Evolutionary conservation across 257 asterid species (phyloP), one percentile per base, ranked within the genome.

Genomic region (Salvia rosmarinus): DNA sequence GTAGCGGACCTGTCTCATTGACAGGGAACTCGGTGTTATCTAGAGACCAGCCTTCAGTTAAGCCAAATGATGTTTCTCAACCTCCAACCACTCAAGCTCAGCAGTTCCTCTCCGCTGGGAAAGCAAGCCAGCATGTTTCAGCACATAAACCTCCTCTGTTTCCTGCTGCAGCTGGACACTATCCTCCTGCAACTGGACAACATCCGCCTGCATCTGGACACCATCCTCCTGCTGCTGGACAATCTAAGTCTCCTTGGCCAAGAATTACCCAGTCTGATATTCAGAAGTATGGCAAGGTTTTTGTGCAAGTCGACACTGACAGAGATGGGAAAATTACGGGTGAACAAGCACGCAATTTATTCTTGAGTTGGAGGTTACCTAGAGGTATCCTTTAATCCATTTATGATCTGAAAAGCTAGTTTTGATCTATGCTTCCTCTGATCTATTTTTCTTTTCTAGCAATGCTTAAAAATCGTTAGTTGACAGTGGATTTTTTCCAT

Each of bases 321-420:
- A 78, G 87, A 76, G 99, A 95, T 90, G 99, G 98, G 68, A 90
- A 88, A 82, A 92, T 95, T 58, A 82, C 89, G 7, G 99, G 97
- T 64, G 94, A 82, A 80, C 94, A 95, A 89, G 99, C 99, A 6
- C 95, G 94, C 47, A 82, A 87, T 81, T 89, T 95, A 67, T 95
- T 95, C 82, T 84, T 95, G 77, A 95, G 98, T 83, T 95, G 99
- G 99, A 87, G 80, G 89, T 85, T 84, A 75, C 97, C 98, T 40
- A 85, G 89, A 85, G 98, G 98, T 95, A 79, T 28, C 68, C 57
- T 70, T 7, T 67, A 32, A 50, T 43, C 19, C 40, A 50, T 77
- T 43, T 49, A 62, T 13, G 12, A 58, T 42, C 50, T 57, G 11
- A 51, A 64, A 62, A 7, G 57, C 37, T 13, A 37, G 23, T 47